Evolutionary conservation across 2,329 filamentous ascomycete genomes (phyloP).

Genomic region (Albifimbria verrucaria): DNA sequence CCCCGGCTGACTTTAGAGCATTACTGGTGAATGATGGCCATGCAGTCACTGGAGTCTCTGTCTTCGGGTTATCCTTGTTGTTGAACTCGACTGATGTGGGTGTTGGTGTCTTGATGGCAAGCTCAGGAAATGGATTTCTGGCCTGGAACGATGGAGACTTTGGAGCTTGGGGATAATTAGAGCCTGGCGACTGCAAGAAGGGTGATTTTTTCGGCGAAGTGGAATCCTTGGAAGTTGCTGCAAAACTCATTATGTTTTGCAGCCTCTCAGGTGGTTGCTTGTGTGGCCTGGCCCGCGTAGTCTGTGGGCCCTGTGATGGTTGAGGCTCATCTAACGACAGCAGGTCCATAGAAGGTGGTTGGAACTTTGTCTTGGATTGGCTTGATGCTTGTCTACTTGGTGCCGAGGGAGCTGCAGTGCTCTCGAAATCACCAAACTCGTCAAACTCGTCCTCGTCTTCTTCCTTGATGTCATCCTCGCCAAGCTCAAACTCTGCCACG

Average conservation of each 20-base stretch:
- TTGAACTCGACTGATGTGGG: slow-evolving; percentile 28
- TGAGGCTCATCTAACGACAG: slow-evolving; percentile 33
- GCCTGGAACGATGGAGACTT: slow-evolving; percentile 52
- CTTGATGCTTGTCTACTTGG: no score
- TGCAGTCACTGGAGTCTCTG: slow-evolving; percentile 39
- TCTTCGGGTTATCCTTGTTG: slow-evolving; percentile 29
- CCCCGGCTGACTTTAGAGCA: slow-evolving; percentile 5
- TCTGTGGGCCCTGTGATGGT: slow-evolving; percentile 11
- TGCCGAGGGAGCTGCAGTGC: slow-evolving; percentile 31
- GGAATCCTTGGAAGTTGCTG: slow-evolving; percentile 27
- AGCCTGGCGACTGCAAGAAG: slow-evolving; percentile 37
- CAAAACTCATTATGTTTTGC: slow-evolving; percentile 24
- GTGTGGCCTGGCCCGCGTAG: neutral
- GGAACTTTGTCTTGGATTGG: slow-evolving; percentile 10
- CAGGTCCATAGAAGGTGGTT: slow-evolving; percentile 35
- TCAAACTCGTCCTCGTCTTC: slow-evolving; percentile 50
- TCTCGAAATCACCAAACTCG: slow-evolving; percentile 61
- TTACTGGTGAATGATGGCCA: slow-evolving; percentile 37
- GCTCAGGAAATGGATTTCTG: slow-evolving; percentile 49
- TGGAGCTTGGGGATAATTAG: slow-evolving; percentile 41
- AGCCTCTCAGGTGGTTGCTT: slow-evolving; percentile 29
- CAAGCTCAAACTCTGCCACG: slow-evolving; percentile 51
- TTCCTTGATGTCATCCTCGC: slow-evolving; percentile 41
- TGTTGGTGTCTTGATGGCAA: slow-evolving; percentile 42
- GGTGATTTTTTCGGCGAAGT: slow-evolving; percentile 48